These are phyloP conservation scores for Uronychia setigera DNA, from an alignment of 73 alveolate genomes.

Conservation along the genomic window DNA sequence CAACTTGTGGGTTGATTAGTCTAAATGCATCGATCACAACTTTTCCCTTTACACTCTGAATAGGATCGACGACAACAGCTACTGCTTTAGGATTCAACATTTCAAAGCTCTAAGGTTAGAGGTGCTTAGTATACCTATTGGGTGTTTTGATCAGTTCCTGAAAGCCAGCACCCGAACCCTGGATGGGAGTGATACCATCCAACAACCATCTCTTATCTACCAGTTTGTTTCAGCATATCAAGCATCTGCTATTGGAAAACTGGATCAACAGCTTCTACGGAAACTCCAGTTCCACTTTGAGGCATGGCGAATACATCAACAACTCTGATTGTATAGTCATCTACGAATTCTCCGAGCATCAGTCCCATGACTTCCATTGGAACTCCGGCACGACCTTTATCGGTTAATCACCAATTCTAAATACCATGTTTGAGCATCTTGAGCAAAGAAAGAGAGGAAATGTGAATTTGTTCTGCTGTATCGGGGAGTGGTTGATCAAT, in stretches of 20 bases:
- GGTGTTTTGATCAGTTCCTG: conserved; percentile 97
- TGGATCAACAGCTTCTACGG: conserved; percentile 99
- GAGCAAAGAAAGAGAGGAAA: conserved; percentile 95
- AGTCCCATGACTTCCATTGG: conserved; percentile 99
- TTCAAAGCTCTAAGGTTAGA: conserved; percentile 76
- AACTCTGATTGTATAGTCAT: conserved; percentile 96
- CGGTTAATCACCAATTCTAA: conserved; percentile 1
- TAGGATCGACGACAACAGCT: conserved; percentile 99
- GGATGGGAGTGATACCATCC: conserved; percentile 99
- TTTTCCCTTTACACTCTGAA: conserved; percentile 98
- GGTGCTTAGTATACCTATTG: conserved; percentile 61
- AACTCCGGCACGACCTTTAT: conserved; percentile 91
- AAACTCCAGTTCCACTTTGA: conserved; percentile 98
- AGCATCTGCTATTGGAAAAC: conserved; percentile 98
- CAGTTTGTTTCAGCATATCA: conserved; percentile 98
- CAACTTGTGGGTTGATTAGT: too few relatives aligned
- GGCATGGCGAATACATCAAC: conserved; percentile 99
- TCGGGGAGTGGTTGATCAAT: conserved; percentile 84
- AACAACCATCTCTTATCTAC: conserved; percentile 98
- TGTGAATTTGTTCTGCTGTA: conserved; percentile 97
- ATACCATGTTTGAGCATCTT: conserved; percentile 93
- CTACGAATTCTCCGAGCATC: conserved; percentile 97
- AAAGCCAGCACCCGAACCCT: conserved; percentile 99
- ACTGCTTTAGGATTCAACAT: conserved; percentile 98
- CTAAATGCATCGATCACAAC: conserved; percentile 99